Base-by-base conservation (phyloP, 306 rosid genomes). In the Biancaea sappan region DNA sequence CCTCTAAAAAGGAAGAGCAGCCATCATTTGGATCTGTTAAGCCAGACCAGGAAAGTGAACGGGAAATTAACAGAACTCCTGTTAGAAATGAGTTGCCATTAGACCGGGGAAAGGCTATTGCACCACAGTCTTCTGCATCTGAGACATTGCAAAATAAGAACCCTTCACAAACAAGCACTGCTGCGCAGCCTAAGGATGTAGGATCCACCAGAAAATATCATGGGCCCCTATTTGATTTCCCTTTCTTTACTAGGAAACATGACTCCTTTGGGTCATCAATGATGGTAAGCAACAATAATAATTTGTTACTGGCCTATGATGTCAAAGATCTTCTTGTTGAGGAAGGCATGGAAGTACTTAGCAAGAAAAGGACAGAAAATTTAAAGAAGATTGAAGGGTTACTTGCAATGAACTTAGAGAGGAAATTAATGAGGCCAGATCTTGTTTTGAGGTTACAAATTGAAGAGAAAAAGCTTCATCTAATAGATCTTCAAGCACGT, bases 141-240 rank as follows among this genome's bases (percentile, higher is more conserved):
- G 99, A 92, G 61, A 66, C 85, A 37, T 53, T 74, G 76, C 98
- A 86, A 78, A 78, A 59, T 73, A 86, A 86, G 74, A 92, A 90
- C 73, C 84, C 97, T 53, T 81, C 88, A 73, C 97, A 84, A 86
- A 52, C 84, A 12, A 86, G 81, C 80, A 54, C 88, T 28, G 79
- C 68, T 66, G 76, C 88, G 25, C 98, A 82, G 80, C 79, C 93
- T 71, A 95, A 95, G 79, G 98, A 95, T 64, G 87, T 21, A 29
- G 88, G 80, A 21, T 71, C 89, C 8, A 69, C 91, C 67, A 83
- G 93, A 91, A 95, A 95, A 85, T 95, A 95, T 83, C 93, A 88
- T 59, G 99, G 99, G 50, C 99, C 99, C 24, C 86, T 95, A 34
- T 95, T 95, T 87, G 99, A 95, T 88, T 95, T 95, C 74, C 98